Evolutionary conservation across 805 yeast genomes (phyloP), one percentile per base, ranked within the genome.

Genomic region (Saccharomycopsis synnaedendra): DNA sequence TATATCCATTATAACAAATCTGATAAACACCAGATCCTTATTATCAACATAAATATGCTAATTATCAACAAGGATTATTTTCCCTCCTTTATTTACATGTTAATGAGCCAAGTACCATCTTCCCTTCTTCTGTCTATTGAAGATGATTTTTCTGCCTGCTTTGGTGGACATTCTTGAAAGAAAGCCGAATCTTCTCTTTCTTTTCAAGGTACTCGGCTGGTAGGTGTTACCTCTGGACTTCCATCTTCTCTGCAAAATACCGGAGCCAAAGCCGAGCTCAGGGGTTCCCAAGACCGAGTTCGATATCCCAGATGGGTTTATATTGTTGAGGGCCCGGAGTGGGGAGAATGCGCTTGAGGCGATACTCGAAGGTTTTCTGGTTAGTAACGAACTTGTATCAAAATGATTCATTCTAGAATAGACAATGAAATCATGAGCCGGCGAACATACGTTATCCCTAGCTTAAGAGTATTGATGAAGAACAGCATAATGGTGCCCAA

Each of bases 191-290:
- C 84, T 79, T 64, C 96, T 81, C 71, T 93, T 93, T 63, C 97
- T 76, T 63, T 85, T 86, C 54, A 86, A 69, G 4, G 94, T 87
- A 52, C 87, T 82, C 45, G 98, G 98, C 66, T 90, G 97, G 66
- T 83, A 90, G 19, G 96, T 86, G 68, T 86, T 84, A 65, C 98
- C 97, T 67, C 96, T 79, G 37, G 90, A 72, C 62, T 86, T 81
- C 83, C 89, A 82, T 71, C 96, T 70, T 54, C 70, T 67, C 56
- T 76, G 82, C 32, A 70, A 62, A 43, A 69, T 62, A 1, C 71
- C 65, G 19, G 19, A 30, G 11, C 11, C 35, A n/a, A 7, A 10
- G 43, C 11, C 11, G 9, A 10, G 7, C 8, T n/a, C 39, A 33
- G 42, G 27, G 42, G 37, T 42, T n/a, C 43, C 43, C 39, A 41